phyloP scores from a whole-genome alignment of 2,329 filamentous ascomycete genomes.

The Ophiostoma tasmaniense region DNA sequence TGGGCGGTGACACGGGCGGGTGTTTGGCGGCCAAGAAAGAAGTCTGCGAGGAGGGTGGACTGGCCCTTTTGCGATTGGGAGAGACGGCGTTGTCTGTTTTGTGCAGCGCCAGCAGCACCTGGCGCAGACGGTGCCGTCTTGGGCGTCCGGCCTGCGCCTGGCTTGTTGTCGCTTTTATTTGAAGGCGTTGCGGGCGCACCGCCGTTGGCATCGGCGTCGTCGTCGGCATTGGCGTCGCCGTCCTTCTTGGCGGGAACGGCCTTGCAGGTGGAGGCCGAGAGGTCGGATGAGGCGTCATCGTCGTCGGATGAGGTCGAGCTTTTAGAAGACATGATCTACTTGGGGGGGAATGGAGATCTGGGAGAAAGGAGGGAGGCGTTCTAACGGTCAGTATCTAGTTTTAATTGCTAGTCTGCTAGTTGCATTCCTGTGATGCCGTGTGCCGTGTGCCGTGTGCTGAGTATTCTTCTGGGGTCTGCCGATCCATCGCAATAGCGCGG shows the following conservation, averaged over 20 bases:
- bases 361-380: neutral
- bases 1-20: slow-evolving; percentile 44
- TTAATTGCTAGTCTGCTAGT: slow-evolving; percentile 10
- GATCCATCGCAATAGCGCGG: neutral
- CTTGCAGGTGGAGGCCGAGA: slow-evolving; percentile 12
- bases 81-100: slow-evolving; percentile 21
- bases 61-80: slow-evolving; percentile 36
- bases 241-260: slow-evolving; percentile 7
- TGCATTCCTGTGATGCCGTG: slow-evolving; percentile 8
- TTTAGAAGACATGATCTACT: slow-evolving; percentile 21
- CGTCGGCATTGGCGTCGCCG: neutral
- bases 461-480: neutral
- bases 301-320: slow-evolving; percentile 19
- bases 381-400: neutral
- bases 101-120: slow-evolving; percentile 24
- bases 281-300: slow-evolving; percentile 15
- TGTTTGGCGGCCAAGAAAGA: slow-evolving; percentile 48
- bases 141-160: slow-evolving; percentile 28
- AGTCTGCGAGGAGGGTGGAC: slow-evolving; percentile 47
- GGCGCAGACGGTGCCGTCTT: slow-evolving; percentile 31
- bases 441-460: no score
- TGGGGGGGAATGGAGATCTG: slow-evolving; percentile 6
- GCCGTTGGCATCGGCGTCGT: neutral
- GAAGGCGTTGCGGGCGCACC: slow-evolving; percentile 11
- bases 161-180: slow-evolving; percentile 15